Evolutionary conservation across 2,329 filamentous ascomycete genomes (phyloP).

Genomic region (Venturia oleaginea): DNA sequence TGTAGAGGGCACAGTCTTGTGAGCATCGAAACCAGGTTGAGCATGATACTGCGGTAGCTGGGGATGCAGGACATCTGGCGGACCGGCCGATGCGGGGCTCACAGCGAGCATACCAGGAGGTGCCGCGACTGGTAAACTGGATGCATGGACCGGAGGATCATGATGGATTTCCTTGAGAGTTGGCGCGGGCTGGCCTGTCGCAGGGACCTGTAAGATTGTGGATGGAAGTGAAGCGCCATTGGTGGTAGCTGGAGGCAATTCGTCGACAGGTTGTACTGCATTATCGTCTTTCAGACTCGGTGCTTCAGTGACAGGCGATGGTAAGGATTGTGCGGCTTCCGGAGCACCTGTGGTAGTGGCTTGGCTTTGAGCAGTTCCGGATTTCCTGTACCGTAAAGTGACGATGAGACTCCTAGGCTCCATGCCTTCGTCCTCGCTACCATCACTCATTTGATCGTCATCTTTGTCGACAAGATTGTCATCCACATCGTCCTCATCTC

Average conservation of each 20-base stretch:
- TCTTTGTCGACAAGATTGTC: slow-evolving; percentile 50
- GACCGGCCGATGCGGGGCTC: neutral
- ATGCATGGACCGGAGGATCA: neutral
- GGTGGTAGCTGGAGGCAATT: no score
- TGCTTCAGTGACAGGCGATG: neutral
- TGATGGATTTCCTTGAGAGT: neutral
- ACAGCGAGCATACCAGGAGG: slow-evolving; percentile 1
- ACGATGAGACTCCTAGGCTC: slow-evolving; percentile 58
- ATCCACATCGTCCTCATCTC: slow-evolving; percentile 60
- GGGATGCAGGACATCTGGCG: neutral
- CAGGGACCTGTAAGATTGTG: neutral
- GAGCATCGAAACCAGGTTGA: neutral
- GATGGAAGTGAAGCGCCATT: neutral
- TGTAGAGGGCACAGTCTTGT: neutral
- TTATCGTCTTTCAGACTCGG: neutral
- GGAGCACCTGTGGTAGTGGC: neutral
- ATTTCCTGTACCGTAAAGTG: slow-evolving; percentile 42
- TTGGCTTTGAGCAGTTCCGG: neutral
- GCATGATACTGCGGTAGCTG: neutral
- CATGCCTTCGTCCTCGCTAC: slow-evolving; percentile 34
- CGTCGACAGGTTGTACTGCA: neutral
- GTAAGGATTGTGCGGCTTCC: neutral
- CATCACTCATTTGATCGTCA: slow-evolving; percentile 37
- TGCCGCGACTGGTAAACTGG: neutral
- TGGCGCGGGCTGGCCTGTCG: neutral